These are phyloP conservation scores for Plasmopara viticola DNA, from an alignment of 352 stramenopile genomes.

Conservation along the genomic window DNA sequence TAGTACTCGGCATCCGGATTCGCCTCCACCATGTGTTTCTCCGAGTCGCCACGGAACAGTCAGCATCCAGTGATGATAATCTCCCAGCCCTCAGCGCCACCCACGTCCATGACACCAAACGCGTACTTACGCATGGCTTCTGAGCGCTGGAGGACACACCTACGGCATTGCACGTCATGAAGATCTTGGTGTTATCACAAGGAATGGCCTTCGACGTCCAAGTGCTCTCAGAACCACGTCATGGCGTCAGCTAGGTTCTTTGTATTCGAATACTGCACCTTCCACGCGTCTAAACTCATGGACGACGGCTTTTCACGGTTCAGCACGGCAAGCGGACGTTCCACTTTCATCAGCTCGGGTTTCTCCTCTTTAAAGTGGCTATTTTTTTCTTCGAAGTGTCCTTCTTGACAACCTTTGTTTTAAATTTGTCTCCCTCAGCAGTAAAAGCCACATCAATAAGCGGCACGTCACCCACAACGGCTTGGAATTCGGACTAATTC, in stretches of 20 bases:
- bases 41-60: slow-evolving; percentile 86
- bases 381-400: slow-evolving; percentile 28
- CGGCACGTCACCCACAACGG: slow-evolving; percentile 87
- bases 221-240: slow-evolving; percentile 87
- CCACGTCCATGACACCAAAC: slow-evolving; percentile 85
- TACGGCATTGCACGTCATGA: slow-evolving; percentile 92
- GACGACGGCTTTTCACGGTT: slow-evolving; percentile 76
- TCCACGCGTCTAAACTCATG: slow-evolving; percentile 87
- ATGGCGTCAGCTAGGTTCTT: slow-evolving; percentile 77
- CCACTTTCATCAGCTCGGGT: slow-evolving; percentile 67
- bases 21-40: slow-evolving; percentile 82
- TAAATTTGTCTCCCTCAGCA: slow-evolving; percentile 48
- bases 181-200: slow-evolving; percentile 90
- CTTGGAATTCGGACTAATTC: slow-evolving; percentile 90
- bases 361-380: slow-evolving; percentile 31
- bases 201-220: slow-evolving; percentile 86
- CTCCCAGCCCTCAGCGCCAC: slow-evolving; percentile 47
- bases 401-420: slow-evolving; percentile 26
- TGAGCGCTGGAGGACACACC: slow-evolving; percentile 88
- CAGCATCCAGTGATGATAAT: slow-evolving; percentile 89
- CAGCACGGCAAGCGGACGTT: slow-evolving; percentile 84
- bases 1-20: slow-evolving; percentile 93
- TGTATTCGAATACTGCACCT: slow-evolving; percentile 91
- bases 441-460: slow-evolving; percentile 71
- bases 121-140: slow-evolving; percentile 90